Evolutionary conservation across 768 basidiomycete species (phyloP), one percentile per base, ranked within the genome.

Genomic region (Agrocybe praecox): DNA sequence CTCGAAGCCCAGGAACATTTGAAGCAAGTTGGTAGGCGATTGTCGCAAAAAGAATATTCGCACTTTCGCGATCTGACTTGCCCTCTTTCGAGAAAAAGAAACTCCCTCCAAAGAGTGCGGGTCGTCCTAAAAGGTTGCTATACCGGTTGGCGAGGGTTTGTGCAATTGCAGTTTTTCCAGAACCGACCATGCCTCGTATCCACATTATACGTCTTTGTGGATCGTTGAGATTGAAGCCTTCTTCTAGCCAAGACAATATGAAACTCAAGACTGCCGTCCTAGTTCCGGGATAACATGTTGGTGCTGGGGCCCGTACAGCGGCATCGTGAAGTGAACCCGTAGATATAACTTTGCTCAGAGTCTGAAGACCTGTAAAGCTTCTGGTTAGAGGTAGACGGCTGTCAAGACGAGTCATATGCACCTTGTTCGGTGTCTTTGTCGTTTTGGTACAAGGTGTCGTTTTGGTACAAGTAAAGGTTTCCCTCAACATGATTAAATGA

Each of bases 11-110:
- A 29, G 57, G 61, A 33, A 55, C 26, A 15, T 29, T 22, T 11
- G 52, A 24, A 2, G 62, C 63, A 11, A 72, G 61, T 34, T 70
- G 64, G 21, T 63, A 68, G 15, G 65, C 62, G 6, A 72, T 29
- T 1, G 66, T 68, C 5, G 54, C 29, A 45, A 58, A 56, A 1
- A 56, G 43, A 21, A n/a, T 21, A 8, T 40, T 48, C 6, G 51
- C 52, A 2, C 56, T 45, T 11, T 65, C 52, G 17, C 57, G 17
- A 52, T 47, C 45, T 17, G 40, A n/a, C 33, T 60, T 56, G 23
- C 51, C 52, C n/a, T 40, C 36, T 43, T 33, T 56, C 15, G 45
- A 17, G 43, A 60, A 63, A 47, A 63, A 60, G 46, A 63, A 63
- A 1, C 40, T 51, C 1, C 55, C 59, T 8, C 36, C 62, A 14